Conservation (phyloP, 805 yeast genomes). For the Cephaloascus albidus region DNA sequence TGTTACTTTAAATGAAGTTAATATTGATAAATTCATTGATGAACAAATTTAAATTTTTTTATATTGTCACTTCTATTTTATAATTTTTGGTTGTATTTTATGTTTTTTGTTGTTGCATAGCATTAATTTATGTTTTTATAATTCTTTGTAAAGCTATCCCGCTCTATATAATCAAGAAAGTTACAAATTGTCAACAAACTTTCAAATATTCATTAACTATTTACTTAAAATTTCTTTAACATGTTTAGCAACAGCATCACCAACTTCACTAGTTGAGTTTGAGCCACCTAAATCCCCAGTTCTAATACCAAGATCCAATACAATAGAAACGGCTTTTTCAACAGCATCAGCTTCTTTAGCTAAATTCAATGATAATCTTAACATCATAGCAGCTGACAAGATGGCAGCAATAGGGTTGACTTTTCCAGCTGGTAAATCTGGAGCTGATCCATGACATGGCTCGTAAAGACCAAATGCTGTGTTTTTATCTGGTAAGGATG, state of each 20-base stretch:
- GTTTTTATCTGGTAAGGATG: slow-evolving; percentile 94
- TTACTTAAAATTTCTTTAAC: slow-evolving; percentile 44
- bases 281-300: slow-evolving; percentile 89
- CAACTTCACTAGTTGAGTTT: slow-evolving; percentile 82
- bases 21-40: slow-evolving; percentile 59
- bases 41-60: slow-evolving; percentile 47
- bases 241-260: slow-evolving; percentile 81
- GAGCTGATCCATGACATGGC: slow-evolving; percentile 99
- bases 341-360: slow-evolving; percentile 79
- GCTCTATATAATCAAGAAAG: no score
- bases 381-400: slow-evolving; percentile 95
- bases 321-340: slow-evolving; percentile 79
- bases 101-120: not conserved
- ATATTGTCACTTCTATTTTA: no score
- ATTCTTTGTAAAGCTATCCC: no score
- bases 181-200: no score
- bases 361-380: slow-evolving; percentile 78
- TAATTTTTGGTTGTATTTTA: not conserved
- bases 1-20: slow-evolving; percentile 61
- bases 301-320: slow-evolving; percentile 74
- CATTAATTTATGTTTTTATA: no score
- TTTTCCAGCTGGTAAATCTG: slow-evolving; percentile 78
- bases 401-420: slow-evolving; percentile 96
- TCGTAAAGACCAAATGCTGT: slow-evolving; percentile 93
- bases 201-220: no score